phyloP scores from a whole-genome alignment of 441 rosid genomes.

The Populus hybrid region DNA sequence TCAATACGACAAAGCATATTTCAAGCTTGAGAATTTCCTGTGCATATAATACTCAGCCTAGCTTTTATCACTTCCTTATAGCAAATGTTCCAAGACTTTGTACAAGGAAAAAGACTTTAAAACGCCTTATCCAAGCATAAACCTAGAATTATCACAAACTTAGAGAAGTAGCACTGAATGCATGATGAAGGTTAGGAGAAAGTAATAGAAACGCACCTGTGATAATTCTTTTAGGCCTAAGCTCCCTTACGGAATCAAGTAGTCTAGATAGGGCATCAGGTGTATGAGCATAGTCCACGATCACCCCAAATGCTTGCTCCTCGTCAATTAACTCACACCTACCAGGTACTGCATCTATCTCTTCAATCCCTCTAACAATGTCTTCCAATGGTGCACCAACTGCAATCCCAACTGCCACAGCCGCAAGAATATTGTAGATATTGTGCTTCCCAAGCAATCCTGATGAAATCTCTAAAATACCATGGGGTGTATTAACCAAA shows the following conservation, averaged over 20 bases:
- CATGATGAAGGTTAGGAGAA: neutral
- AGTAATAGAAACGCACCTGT: conserved; percentile 55
- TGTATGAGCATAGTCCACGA: conserved; percentile 80
- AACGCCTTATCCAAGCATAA: neutral
- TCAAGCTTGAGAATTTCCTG: neutral
- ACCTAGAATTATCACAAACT: neutral
- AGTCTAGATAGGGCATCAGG: conserved; percentile 83
- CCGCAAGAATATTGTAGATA: conserved; percentile 84
- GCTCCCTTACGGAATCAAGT: conserved; percentile 86
- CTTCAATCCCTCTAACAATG: conserved; percentile 88
- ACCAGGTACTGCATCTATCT: conserved; percentile 92
- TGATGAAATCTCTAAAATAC: conserved; percentile 85
- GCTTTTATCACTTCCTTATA: neutral
- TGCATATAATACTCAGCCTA: neutral
- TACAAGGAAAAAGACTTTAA: neutral
- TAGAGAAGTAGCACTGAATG: neutral
- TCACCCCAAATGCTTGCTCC: conserved; percentile 92
- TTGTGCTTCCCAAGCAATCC: conserved; percentile 88
- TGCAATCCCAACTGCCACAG: conserved; percentile 90
- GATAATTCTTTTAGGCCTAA: conserved; percentile 77
- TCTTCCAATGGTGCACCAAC: conserved; percentile 92
- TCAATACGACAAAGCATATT: neutral
- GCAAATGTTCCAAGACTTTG: neutral
- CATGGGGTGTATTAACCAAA: conserved; percentile 81
- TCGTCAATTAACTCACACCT: conserved; percentile 95